Conservation (phyloP, 495 filamentous ascomycete genomes). For the Penicillium salamii region DNA sequence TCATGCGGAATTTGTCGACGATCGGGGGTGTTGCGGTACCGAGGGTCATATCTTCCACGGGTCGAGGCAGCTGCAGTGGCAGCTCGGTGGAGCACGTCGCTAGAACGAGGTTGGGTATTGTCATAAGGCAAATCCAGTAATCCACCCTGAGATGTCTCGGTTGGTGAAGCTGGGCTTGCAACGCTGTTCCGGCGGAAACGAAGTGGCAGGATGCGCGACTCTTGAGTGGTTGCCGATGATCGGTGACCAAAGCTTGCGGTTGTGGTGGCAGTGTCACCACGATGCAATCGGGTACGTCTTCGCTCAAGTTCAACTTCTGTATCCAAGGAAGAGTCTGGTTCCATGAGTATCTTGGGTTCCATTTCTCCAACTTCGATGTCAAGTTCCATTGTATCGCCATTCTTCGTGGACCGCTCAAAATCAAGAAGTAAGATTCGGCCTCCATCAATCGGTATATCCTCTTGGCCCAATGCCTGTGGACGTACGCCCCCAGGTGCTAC, state of each 20-base stretch:
- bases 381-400: conserved; percentile 55
- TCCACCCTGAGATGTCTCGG: conserved; percentile 16
- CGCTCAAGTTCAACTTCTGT: conserved; percentile 80
- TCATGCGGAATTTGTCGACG: conserved; percentile 66
- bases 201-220: conserved; percentile 3
- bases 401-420: conserved; percentile 58
- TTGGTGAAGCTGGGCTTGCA: conserved; percentile 18
- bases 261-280: conserved; percentile 24
- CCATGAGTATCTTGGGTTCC: conserved; percentile 65
- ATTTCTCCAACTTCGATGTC: conserved; percentile 73
- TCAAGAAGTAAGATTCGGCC: conserved; percentile 76
- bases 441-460: conserved; percentile 77
- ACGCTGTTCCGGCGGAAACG: conserved; percentile 26
- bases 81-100: conserved; percentile 71
- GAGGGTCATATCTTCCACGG: conserved; percentile 56
- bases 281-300: conserved; percentile 57
- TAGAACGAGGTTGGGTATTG: conserved; percentile 74
- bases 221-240: conserved; percentile 6
- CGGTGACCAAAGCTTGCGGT: conserved; percentile 15
- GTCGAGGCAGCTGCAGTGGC: conserved; percentile 74
- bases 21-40: conserved; percentile 23
- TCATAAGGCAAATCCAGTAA: conserved; percentile 59
- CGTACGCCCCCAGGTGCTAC: conserved; percentile 74
- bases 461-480: conserved; percentile 60
- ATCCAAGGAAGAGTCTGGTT: conserved; percentile 74